Percentiles rank a stretch among this genome's conserved stretches.
Conservation (phyloP, 768 basidiomycete species). For the Tulasnella sp. region DNA sequence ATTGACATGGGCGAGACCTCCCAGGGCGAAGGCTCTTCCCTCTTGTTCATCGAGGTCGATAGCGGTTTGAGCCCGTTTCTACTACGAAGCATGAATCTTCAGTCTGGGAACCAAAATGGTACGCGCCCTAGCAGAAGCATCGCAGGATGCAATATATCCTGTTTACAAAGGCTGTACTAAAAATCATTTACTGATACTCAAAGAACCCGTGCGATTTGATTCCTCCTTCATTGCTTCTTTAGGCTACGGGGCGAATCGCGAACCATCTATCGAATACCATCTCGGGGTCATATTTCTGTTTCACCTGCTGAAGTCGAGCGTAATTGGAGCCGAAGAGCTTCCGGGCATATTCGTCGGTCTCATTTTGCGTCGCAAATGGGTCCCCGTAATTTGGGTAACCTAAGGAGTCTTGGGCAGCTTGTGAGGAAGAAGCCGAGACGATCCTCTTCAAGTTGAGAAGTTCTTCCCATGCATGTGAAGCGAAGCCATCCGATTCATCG, state of each 20-base stretch:
- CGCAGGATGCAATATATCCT: neutral
- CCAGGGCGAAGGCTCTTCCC: too few species aligned
- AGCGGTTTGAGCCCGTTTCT: too few species aligned
- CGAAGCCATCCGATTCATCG: constrained; percentile 4
- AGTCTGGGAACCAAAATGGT: too few species aligned
- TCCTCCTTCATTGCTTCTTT: neutral
- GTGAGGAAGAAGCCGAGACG: constrained; percentile 22
- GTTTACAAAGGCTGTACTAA: neutral
- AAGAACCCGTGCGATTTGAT: neutral
- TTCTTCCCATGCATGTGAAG: neutral
- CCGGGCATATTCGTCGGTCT: constrained; percentile 27
- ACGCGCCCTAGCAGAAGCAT: too few species aligned
- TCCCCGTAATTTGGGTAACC: constrained; percentile 24
- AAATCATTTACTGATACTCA: too few species aligned
- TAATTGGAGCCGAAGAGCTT: constrained; percentile 33
- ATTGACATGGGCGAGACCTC: too few species aligned
- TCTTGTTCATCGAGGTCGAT: too few species aligned
- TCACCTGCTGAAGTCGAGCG: constrained; percentile 27
- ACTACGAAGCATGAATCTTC: too few species aligned
- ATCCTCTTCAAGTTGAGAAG: neutral
- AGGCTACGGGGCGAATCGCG: neutral
- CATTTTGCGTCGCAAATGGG: neutral
- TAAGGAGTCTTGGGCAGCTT: constrained; percentile 8
- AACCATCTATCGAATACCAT: constrained; percentile 38
- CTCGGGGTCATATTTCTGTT: constrained; percentile 36